Base-by-base conservation (phyloP, 371 early-diverging fungal genomes). In the Nematocida homosporus region DNA sequence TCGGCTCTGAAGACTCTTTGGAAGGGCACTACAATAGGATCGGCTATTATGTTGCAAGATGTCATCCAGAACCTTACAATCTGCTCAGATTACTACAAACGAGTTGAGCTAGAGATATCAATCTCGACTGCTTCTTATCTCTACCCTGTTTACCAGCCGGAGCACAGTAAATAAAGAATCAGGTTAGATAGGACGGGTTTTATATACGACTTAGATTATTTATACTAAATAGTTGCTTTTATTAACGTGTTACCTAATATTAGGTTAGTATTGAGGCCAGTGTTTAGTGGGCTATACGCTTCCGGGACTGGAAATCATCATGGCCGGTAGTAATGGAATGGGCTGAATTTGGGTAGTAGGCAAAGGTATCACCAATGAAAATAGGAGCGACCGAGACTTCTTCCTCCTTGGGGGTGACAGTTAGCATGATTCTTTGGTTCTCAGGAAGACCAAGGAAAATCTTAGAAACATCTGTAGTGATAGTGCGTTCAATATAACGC, bases 381-480 rank as follows among this genome's bases (percentile, higher is more conserved):
- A 8, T 18, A 10, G 52, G 50, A 18, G 6, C 6, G 6, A 20
- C 53, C 1, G 8, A 35, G 1, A 34, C n/a, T 6, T 10, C 5
- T 18, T n/a, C 27, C 1, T 52, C 29, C 18, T 47, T 8, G 1
- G n/a, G 8, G 18, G 25, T 65, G 10, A 32, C 65, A 10, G 8
- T n/a, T 47, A 47, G n/a, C 13, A n/a, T 18, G 18, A n/a, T 32
- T 29, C n/a, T 20, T 8, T 65, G 23, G n/a, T 18, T 47, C 16
- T 20, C 29, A 5, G 29, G 16, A 5, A 18, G 0, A 10, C n/a
- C 13, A n/a, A 69, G 63, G 40, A 37, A 69, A 35, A 90, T 83
- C 47, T 86, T 86, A 3, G 89, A 87, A 4, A 92, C 81, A 60
- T 87, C 86, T 29, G 89, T 90, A 51, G 89, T 89, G 48, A 91